phyloP scores from a whole-genome alignment of 345 rosid species.

The Turritis glabra region DNA sequence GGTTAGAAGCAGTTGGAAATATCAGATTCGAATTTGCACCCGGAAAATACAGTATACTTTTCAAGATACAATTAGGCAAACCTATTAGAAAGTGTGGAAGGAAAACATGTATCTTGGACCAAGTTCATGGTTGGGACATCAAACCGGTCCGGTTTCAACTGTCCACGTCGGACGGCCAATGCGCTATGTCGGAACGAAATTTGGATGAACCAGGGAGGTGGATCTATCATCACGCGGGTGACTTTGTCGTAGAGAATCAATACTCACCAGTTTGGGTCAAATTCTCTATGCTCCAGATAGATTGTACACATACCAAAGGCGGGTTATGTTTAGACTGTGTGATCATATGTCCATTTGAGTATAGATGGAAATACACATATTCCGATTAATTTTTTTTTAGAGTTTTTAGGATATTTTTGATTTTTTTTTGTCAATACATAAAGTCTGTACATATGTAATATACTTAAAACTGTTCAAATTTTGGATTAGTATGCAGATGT shows the following conservation, averaged over 20 bases:
- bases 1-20: conserved; percentile 86
- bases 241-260: conserved; percentile 56
- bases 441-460: neutral
- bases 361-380: conserved; percentile 37
- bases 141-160: conserved; percentile 80
- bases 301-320: conserved; percentile 95
- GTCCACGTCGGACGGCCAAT: conserved; percentile 71
- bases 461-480: neutral
- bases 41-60: conserved; percentile 68
- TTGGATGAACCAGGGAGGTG: conserved; percentile 63
- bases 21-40: conserved; percentile 71
- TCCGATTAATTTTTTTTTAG: neutral
- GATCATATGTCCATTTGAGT: conserved; percentile 60
- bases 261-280: conserved; percentile 49
- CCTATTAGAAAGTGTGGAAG: conserved; percentile 63
- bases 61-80: conserved; percentile 74
- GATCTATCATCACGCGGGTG: conserved; percentile 74
- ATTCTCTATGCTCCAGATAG: conserved; percentile 91
- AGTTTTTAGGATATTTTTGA: conserved; percentile 12
- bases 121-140: conserved; percentile 85
- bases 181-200: conserved; percentile 55
- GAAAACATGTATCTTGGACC: conserved; percentile 59
- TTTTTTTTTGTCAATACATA: neutral
- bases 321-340: conserved; percentile 87
- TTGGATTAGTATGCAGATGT: neutral